phyloP scores from a whole-genome alignment of 176 grass and related monocot genomes.

The Eragrostis nindensis region DNA sequence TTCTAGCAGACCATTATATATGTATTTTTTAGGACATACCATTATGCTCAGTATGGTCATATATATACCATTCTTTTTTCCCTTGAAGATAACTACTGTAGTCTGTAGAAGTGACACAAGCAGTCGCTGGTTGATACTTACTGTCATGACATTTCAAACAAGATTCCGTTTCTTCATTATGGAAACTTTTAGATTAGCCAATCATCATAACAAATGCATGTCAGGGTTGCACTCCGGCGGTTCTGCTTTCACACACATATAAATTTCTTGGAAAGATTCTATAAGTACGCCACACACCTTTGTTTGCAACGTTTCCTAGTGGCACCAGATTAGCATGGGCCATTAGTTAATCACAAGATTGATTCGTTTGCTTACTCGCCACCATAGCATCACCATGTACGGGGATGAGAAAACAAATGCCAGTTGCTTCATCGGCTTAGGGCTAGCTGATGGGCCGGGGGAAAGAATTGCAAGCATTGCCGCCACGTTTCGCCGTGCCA shows the following conservation, averaged over 20 bases:
- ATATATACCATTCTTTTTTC: no score
- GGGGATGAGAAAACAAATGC: slow-evolving; percentile 19
- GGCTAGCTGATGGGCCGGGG: not conserved
- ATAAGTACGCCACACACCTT: slow-evolving; percentile 35
- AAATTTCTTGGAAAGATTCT: slow-evolving; percentile 50
- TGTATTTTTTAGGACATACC: no score
- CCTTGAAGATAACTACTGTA: no score
- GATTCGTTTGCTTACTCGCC: slow-evolving; percentile 41
- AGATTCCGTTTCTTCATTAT: slow-evolving; percentile 10
- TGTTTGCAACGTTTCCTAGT: slow-evolving; percentile 44
- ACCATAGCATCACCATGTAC: slow-evolving; percentile 28
- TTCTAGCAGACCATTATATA: no score
- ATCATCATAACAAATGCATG: slow-evolving; percentile 17
- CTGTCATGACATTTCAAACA: not conserved
- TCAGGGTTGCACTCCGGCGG: not conserved
- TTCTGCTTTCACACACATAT: slow-evolving; percentile 1
- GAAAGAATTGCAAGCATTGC: not conserved
- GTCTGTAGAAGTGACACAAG: no score
- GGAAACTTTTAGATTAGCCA: not conserved
- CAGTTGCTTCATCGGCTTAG: not conserved
- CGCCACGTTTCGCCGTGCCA: slow-evolving; percentile 58
- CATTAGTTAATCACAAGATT: slow-evolving; percentile 29
- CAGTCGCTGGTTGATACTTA: slow-evolving; percentile 1
- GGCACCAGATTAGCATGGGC: slow-evolving; percentile 34
- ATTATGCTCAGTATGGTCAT: no score